Base-by-base conservation (phyloP, 176 grass and related monocot species). In the Panicum miliaceum region DNA sequence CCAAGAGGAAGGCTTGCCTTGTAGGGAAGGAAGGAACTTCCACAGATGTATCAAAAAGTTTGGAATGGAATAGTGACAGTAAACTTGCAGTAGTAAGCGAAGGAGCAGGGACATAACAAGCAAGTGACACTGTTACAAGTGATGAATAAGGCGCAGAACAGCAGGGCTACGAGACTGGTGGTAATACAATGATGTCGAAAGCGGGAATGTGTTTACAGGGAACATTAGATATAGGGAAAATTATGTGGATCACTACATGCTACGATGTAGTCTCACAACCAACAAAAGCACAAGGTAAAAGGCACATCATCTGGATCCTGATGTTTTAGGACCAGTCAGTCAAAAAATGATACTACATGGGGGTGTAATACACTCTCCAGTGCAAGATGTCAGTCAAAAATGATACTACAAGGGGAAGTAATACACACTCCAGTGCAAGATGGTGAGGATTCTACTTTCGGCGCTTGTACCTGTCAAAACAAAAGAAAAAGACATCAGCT, bases 401-500 rank as follows among this genome's bases (percentile, higher is more conserved):
- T 45, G 42, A 45, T 45, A 45, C 29, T 32, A 32, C 29, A 32
- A 32, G 18, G 12, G 12, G 53, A 64, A 73, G 41, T 23, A 52
- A 62, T 26, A 75, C 4, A 68, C 29, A 37, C 0, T 22, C 67
- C 13, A 8, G 40, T 16, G 2, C 62, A 65, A 64, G 26, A 86
- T 48, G 22, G 40, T 26, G 2, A n/a, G 7, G 64, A 34, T 81
- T 77, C 84, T 90, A 90, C 79, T 90, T 90, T 23, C 88, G 72
- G 22, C 88, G 84, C 18, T 90, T 90, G 84, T 86, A 90, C 79
- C 87, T 89, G 42, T 25, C 53, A 47, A 72, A 60, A 26, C 9
- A 25, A 69, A 80, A 54, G 9, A 35, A 32, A 56, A 4, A 9
- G 40, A 22, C 18, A 11, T 34, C 0, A 73, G 36, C 79, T 19